A percentile compares a stretch with the other conserved stretches of the same genome.
Evolutionary conservation across 2,329 filamentous ascomycete genomes (phyloP).

Genomic region (Trichoderma aggressivum): DNA sequence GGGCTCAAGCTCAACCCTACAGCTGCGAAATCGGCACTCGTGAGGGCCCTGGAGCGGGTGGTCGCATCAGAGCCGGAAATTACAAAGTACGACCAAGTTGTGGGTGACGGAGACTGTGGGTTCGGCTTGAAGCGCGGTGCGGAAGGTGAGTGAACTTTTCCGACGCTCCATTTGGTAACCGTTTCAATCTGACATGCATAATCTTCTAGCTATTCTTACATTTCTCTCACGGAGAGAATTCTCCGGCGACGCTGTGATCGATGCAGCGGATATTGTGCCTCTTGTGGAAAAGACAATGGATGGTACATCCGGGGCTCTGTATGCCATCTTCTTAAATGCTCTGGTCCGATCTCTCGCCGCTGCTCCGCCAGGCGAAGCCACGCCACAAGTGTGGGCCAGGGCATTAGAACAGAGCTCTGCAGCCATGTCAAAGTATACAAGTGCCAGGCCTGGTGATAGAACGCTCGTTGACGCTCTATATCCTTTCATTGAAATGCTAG

Average conservation of each 20-base stretch:
- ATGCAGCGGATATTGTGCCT: neutral
- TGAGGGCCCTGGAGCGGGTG: neutral
- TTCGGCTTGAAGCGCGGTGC: neutral
- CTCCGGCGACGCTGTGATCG: neutral
- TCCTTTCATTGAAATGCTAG: neutral
- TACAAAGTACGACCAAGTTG: neutral
- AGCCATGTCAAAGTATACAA: neutral
- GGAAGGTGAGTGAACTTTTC: neutral
- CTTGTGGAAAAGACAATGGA: neutral
- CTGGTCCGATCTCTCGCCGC: neutral
- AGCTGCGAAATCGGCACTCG: neutral
- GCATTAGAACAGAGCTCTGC: neutral
- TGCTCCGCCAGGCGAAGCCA: neutral
- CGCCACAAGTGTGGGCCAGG: neutral
- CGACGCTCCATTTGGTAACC: neutral
- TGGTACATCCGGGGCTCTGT: neutral
- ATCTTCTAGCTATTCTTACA: neutral
- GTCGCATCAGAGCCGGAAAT: neutral
- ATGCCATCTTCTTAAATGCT: neutral
- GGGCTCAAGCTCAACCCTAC: neutral
- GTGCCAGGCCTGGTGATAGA: neutral
- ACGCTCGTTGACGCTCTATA: neutral
- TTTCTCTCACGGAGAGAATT: neutral
- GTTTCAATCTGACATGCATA: neutral
- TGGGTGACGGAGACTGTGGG: neutral